These are phyloP conservation scores for Hypoxylon fragiforme DNA, from an alignment of 495 filamentous ascomycete species.

Conservation along the genomic window DNA sequence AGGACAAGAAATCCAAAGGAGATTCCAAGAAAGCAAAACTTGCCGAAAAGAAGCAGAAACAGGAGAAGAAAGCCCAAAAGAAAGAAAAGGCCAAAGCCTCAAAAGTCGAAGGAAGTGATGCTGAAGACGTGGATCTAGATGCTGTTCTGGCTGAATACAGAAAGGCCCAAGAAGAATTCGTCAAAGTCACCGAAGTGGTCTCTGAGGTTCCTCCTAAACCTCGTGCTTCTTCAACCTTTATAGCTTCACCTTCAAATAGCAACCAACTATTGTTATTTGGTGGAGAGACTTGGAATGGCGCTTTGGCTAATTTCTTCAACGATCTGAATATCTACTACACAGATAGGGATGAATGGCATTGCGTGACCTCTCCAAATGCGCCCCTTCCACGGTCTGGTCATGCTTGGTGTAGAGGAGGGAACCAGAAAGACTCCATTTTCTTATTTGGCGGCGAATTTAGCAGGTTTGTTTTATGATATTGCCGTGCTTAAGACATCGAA, in stretches of 20 bases:
- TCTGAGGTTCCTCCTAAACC: constrained; percentile 74
- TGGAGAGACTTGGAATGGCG: constrained; percentile 71
- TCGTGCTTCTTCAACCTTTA: constrained; percentile 74
- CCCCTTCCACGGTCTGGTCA: constrained; percentile 90
- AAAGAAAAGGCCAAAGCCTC: constrained; percentile 58
- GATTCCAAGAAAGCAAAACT: constrained; percentile 64
- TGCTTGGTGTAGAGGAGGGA: constrained; percentile 86
- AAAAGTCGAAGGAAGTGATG: constrained; percentile 72
- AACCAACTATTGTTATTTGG: constrained; percentile 93
- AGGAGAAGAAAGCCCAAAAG: constrained; percentile 65
- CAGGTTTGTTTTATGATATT: constrained; percentile 33
- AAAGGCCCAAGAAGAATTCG: constrained; percentile 81
- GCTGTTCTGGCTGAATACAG: constrained; percentile 93
- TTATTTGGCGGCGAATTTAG: constrained; percentile 80
- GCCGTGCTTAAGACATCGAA: constrained; percentile 11
- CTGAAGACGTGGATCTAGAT: constrained; percentile 92
- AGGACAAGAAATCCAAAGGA: constrained; percentile 59
- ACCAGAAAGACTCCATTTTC: constrained; percentile 77
- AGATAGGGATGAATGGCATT: constrained; percentile 83
- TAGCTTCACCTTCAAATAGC: constrained; percentile 80
- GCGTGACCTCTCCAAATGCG: constrained; percentile 85
- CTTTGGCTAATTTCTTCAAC: constrained; percentile 66
- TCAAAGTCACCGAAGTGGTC: constrained; percentile 84
- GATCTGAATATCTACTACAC: constrained; percentile 87
- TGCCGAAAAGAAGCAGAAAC: constrained; percentile 67